phyloP scores from a whole-genome alignment of 352 stramenopile species.

The Globisporangium spinosum region DNA sequence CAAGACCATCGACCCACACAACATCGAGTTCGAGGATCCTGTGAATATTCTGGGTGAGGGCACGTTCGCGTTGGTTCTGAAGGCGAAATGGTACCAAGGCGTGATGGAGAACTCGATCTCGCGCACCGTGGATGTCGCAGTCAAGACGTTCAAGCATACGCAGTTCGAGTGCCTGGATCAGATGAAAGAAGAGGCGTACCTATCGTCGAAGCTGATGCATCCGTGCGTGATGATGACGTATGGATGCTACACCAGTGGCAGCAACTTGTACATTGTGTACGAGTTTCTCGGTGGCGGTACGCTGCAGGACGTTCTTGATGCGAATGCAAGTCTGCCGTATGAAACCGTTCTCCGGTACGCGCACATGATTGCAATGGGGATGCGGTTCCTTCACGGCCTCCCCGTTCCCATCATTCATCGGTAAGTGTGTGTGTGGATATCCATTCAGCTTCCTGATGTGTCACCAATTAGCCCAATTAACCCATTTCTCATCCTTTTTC shows the following conservation, averaged over 20 bases:
- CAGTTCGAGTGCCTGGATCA: constrained; percentile 74
- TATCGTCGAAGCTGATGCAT: constrained; percentile 74
- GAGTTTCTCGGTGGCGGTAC: constrained; percentile 79
- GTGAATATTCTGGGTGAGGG: constrained; percentile 79
- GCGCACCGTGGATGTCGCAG: constrained; percentile 61
- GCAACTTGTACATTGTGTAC: constrained; percentile 81
- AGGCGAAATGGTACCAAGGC: constrained; percentile 66
- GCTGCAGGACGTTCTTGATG: constrained; percentile 71
- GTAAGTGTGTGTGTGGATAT: constrained; percentile 11
- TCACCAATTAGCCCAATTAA: too few species aligned
- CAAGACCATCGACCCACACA: constrained; percentile 72
- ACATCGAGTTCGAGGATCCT: constrained; percentile 76
- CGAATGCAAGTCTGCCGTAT: constrained; percentile 46
- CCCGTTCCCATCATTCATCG: constrained; percentile 75
- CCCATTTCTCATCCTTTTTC: neutral
- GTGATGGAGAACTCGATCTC: constrained; percentile 36
- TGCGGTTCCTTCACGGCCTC: constrained; percentile 74
- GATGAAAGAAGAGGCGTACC: constrained; percentile 79
- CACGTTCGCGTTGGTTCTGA: constrained; percentile 73
- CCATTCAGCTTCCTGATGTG: neutral
- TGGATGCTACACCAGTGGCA: constrained; percentile 74
- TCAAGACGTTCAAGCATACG: constrained; percentile 82
- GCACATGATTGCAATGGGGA: constrained; percentile 77
- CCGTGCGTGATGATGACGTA: constrained; percentile 85
- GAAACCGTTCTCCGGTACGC: constrained; percentile 66